Evolutionary conservation across 108 stramenopile species (phyloP).

Genomic region (Fragilariopsis cylindrus): DNA sequence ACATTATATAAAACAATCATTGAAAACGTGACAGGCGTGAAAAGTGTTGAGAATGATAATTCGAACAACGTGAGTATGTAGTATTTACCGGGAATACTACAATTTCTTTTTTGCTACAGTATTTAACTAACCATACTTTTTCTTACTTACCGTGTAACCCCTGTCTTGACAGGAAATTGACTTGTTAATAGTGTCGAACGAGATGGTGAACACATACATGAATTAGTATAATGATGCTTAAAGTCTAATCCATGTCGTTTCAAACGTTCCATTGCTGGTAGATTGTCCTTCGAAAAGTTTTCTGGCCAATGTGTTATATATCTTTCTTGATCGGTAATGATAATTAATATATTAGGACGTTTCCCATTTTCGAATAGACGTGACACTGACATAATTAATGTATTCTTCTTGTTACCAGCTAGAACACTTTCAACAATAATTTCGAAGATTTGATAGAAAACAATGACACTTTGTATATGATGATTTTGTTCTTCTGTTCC

Average conservation of each 20-base stretch:
- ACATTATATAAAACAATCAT: not conserved
- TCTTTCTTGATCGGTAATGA: slow-evolving; percentile 68
- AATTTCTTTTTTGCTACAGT: too few species aligned
- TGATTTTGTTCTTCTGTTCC: too few species aligned
- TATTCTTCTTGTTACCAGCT: not conserved
- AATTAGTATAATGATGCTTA: slow-evolving; percentile 38
- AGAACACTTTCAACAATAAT: too few species aligned
- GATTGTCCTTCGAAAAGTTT: slow-evolving; percentile 24
- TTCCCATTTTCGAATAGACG: slow-evolving; percentile 24
- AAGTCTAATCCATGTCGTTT: slow-evolving; percentile 27
- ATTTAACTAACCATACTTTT: not conserved
- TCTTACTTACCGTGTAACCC: slow-evolving; percentile 23
- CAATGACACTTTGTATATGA: too few species aligned
- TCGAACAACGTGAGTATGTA: not conserved
- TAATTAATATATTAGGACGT: slow-evolving; percentile 52
- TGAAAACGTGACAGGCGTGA: not conserved
- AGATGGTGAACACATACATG: slow-evolving; percentile 40
- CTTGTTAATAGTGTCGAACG: slow-evolving; percentile 44
- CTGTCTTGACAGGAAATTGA: slow-evolving; percentile 36
- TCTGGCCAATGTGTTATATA: slow-evolving; percentile 34
- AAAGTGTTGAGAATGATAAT: not conserved
- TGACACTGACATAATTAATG: slow-evolving; percentile 14
- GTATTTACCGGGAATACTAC: too few species aligned
- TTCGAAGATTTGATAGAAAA: too few species aligned
- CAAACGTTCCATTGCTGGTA: slow-evolving; percentile 48